Conservation (phyloP, 108 stramenopile genomes). For the Pseudonitzschia multistriata region DNA sequence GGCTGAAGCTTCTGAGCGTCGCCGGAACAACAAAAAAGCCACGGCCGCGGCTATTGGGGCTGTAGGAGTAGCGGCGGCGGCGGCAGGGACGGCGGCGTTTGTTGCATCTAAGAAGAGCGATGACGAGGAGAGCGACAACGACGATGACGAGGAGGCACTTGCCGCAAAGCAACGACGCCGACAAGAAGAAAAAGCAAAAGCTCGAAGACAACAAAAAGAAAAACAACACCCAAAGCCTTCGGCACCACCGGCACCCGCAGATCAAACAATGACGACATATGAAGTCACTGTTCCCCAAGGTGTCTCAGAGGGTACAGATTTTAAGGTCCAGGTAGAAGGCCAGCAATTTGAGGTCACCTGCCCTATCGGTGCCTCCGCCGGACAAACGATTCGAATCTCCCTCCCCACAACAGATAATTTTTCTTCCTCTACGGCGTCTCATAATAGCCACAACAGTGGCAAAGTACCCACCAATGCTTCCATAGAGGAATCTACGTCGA, state of each 20-base stretch:
- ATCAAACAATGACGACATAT: slow-evolving; percentile 22
- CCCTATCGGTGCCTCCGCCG: slow-evolving; percentile 76
- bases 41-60: not conserved
- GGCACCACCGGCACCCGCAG: not conserved
- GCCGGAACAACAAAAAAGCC: not conserved
- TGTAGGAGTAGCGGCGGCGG: not conserved
- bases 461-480: slow-evolving; percentile 61
- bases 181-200: not conserved
- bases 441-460: slow-evolving; percentile 68
- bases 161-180: not conserved
- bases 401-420: slow-evolving; percentile 41
- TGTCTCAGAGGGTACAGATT: slow-evolving; percentile 77
- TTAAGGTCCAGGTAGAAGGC: slow-evolving; percentile 84
- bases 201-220: not conserved
- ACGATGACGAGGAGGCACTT: not conserved
- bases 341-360: slow-evolving; percentile 89
- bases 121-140: not conserved
- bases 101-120: not conserved
- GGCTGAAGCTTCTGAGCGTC: not conserved
- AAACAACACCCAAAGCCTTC: not conserved
- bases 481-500: not conserved
- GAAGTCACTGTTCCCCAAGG: slow-evolving; percentile 83
- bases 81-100: not conserved
- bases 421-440: not conserved
- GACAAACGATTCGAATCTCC: slow-evolving; percentile 85